phyloP scores from a whole-genome alignment of 2,329 filamentous ascomycete genomes.

The Chaetomiaceae sp. region DNA sequence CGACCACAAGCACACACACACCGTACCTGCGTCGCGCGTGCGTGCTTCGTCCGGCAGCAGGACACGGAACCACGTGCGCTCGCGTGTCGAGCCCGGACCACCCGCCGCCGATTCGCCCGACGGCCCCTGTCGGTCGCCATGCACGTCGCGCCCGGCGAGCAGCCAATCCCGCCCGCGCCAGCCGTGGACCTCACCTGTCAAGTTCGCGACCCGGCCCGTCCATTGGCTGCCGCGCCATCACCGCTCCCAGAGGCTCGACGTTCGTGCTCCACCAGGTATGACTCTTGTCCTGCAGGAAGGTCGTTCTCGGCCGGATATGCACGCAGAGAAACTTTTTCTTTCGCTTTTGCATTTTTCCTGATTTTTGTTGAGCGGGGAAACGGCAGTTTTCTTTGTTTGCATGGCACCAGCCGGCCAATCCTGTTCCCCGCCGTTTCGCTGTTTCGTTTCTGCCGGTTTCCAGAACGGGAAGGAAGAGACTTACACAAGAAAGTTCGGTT shows the following conservation, averaged over 20 bases:
- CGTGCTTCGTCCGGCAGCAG: too few species aligned
- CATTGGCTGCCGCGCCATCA: constrained; percentile 10
- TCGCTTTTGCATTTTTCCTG: too few species aligned
- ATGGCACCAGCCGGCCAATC: too few species aligned
- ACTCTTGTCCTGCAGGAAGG: neutral
- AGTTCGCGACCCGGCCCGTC: constrained; percentile 13
- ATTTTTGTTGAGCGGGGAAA: neutral
- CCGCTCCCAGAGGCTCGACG: too few species aligned
- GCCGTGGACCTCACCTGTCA: constrained; percentile 8
- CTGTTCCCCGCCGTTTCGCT: neutral
- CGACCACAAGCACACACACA: neutral
- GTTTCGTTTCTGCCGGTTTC: neutral
- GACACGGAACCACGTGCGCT: constrained; percentile 9
- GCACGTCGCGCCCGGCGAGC: constrained; percentile 8
- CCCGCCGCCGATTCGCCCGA: constrained; percentile 6
- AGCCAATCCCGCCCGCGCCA: constrained; percentile 12
- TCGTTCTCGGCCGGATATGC: neutral
- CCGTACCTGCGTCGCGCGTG: neutral
- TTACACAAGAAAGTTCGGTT: neutral
- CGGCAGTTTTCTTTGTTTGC: neutral
- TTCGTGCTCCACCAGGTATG: neutral
- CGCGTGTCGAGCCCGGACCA: neutral
- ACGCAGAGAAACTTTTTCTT: neutral
- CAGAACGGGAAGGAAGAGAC: neutral
- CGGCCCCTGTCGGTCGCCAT: constrained; percentile 9